Evolutionary conservation across 805 yeast genomes (phyloP).

Genomic region (Saccharomycopsis sp.): DNA sequence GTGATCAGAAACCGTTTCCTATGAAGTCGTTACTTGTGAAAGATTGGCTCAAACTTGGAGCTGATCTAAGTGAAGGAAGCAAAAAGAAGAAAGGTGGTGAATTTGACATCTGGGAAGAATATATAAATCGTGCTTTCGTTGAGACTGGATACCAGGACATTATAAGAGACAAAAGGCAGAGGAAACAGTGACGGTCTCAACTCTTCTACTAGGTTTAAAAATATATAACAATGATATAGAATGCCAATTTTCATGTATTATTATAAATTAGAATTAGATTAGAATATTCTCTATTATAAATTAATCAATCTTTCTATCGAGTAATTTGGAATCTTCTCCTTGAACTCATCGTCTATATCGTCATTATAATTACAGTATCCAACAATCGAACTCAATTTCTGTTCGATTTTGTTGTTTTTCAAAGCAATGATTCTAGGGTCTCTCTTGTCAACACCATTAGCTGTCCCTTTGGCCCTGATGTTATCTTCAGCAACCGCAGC

Average conservation of each 20-base stretch:
- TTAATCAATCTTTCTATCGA: conserved; percentile 19
- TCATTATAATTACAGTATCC: conserved; percentile 5
- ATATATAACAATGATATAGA: not conserved
- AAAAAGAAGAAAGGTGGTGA: conserved; percentile 29
- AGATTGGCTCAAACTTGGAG: conserved; percentile 52
- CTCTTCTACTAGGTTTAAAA: not conserved
- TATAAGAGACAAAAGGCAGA: conserved; percentile 39
- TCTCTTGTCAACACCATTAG: not conserved
- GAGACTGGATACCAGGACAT: conserved; percentile 56
- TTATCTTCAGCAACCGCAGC: not conserved
- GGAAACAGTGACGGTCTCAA: not conserved
- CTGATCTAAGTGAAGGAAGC: conserved; percentile 14
- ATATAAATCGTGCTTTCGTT: conserved; percentile 53
- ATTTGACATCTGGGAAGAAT: conserved; percentile 48
- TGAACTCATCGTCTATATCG: not conserved
- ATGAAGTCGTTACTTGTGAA: conserved; percentile 51
- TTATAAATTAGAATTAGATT: no score
- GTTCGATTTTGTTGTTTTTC: conserved; percentile 14
- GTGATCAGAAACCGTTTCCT: conserved; percentile 52
- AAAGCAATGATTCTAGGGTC: conserved; percentile 16
- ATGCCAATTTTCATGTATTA: not conserved
- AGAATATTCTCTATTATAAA: conserved; percentile 3
- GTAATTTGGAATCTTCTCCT: conserved; percentile 15
- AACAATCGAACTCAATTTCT: conserved; percentile 16
- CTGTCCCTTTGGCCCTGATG: not conserved